Conservation (phyloP, 805 yeast species). For the Candida parachauliodes region DNA sequence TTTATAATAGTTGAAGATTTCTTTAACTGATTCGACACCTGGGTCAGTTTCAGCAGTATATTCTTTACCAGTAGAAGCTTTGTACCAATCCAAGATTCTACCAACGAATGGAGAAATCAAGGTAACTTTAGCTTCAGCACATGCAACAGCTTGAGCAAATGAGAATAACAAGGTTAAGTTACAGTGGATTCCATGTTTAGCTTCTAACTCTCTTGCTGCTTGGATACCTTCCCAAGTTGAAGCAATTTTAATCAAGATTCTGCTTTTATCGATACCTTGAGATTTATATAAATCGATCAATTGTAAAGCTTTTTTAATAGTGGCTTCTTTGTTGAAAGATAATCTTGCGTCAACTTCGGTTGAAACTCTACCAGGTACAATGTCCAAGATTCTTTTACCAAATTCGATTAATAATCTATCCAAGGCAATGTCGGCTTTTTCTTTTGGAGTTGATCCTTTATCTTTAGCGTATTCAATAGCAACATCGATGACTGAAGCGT, state of each 20-base stretch:
- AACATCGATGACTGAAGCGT: conserved; percentile 82
- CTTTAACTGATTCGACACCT: conserved; percentile 89
- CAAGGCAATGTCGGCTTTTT: conserved; percentile 76
- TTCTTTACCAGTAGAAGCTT: conserved; percentile 86
- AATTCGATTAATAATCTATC: conserved; percentile 94
- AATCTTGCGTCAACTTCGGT: conserved; percentile 99
- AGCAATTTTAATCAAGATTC: conserved; percentile 93
- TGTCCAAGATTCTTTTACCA: conserved; percentile 86
- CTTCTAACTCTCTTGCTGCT: conserved; percentile 94
- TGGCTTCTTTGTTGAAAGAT: conserved; percentile 92
- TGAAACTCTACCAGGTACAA: conserved; percentile 98
- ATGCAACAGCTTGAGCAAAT: conserved; percentile 95
- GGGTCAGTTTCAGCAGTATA: conserved; percentile 85
- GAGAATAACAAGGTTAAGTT: conserved; percentile 95
- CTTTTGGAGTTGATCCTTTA: conserved; percentile 53
- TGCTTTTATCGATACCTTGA: conserved; percentile 81
- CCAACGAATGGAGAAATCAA: conserved; percentile 99
- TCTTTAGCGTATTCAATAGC: conserved; percentile 80
- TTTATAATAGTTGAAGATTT: conserved; percentile 96
- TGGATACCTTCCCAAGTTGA: conserved; percentile 99
- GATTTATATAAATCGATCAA: conserved; percentile 83
- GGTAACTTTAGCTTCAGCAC: conserved; percentile 96
- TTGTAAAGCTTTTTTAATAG: conserved; percentile 89
- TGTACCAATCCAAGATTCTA: conserved; percentile 98
- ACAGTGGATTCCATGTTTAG: conserved; percentile 85